Evolutionary conservation across 345 rosid genomes (phyloP).

Genomic region (Geranium rotundifolium): DNA sequence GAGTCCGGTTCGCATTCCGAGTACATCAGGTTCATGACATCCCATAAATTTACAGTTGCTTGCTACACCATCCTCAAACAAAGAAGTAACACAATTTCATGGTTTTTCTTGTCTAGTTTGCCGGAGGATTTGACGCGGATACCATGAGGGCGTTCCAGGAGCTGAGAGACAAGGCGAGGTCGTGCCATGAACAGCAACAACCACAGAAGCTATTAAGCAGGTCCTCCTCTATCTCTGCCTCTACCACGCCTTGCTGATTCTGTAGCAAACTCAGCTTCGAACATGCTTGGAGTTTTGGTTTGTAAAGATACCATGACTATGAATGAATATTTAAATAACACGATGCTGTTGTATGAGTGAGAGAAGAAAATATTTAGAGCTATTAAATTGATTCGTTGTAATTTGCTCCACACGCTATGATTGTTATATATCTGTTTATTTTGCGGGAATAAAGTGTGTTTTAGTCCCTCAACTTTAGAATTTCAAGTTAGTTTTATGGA

Average conservation of each 20-base stretch:
- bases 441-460: too few relatives aligned
- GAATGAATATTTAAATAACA: slow-evolving; percentile 13
- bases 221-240: too few relatives aligned
- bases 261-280: slow-evolving; percentile 68
- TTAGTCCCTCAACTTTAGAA: too few relatives aligned
- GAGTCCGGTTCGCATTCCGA: slow-evolving; percentile 90
- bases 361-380: too few relatives aligned
- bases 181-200: slow-evolving; percentile 50
- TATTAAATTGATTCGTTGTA: too few relatives aligned
- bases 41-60: not conserved
- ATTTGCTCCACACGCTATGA: too few relatives aligned
- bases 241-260: slow-evolving; percentile 35
- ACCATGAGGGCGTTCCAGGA: slow-evolving; percentile 95
- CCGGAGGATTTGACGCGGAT: slow-evolving; percentile 90
- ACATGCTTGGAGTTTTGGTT: slow-evolving; percentile 7
- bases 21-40: slow-evolving; percentile 64
- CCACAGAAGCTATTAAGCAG: slow-evolving; percentile 43
- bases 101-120: slow-evolving; percentile 39
- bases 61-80: not conserved
- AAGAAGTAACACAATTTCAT: too few relatives aligned
- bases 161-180: slow-evolving; percentile 80
- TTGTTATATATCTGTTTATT: too few relatives aligned
- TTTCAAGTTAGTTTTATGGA: too few relatives aligned
- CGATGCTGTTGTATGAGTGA: not conserved
- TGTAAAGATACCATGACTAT: slow-evolving; percentile 16